phyloP scores from a whole-genome alignment of 164 flowering plant species.

The Magnolia kwangsiensis region DNA sequence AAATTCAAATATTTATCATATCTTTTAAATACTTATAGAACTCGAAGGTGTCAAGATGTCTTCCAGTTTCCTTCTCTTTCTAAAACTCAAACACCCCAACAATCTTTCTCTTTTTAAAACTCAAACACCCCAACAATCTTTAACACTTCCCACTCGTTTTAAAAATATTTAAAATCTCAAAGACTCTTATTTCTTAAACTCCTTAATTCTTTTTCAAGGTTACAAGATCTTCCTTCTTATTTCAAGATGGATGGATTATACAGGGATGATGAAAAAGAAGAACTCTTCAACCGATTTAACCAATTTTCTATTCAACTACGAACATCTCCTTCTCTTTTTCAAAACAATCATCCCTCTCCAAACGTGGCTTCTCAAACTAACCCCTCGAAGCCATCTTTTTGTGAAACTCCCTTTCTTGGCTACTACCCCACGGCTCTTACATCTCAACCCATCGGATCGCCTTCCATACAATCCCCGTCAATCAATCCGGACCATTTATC shows the following conservation, averaged over 20 bases:
- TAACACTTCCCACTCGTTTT: not conserved
- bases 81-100: not conserved
- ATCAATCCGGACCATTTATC: not conserved
- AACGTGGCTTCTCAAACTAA: not conserved
- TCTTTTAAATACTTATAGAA: not conserved
- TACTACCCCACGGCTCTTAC: not conserved
- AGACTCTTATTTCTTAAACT: not conserved
- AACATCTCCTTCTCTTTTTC: no score
- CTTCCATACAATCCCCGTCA: not conserved
- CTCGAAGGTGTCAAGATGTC: not conserved
- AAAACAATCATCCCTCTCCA: not conserved
- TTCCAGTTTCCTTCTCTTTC: not conserved
- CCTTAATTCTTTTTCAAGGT: no score
- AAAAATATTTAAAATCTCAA: not conserved
- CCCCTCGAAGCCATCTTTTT: not conserved
- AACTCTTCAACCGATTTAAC: no score
- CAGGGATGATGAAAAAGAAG: no score
- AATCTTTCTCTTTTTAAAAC: not conserved
- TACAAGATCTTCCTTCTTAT: no score
- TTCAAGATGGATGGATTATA: no score
- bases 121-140: not conserved
- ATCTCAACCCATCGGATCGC: not conserved
- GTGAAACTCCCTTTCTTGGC: not conserved
- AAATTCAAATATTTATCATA: no score
- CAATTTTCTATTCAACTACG: no score